Conservation (phyloP, 2,329 filamentous ascomycete species). For the Byssothecium circinans region DNA sequence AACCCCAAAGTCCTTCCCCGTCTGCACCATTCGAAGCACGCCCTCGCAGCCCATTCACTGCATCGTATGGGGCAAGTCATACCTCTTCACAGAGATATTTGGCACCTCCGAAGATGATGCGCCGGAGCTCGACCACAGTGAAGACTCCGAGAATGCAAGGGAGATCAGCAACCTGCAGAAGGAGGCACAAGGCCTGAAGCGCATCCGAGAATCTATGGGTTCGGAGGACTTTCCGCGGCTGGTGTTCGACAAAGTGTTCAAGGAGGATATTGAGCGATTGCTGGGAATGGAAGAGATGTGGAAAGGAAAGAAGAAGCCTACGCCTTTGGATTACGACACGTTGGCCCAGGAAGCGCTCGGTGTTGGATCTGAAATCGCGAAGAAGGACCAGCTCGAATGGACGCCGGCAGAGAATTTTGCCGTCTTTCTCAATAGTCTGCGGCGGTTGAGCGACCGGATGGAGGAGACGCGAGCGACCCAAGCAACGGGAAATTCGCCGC, state of each 20-base stretch:
- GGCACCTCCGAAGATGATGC: conserved; percentile 86
- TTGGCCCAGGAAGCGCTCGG: conserved; percentile 58
- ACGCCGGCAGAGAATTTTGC: conserved; percentile 78
- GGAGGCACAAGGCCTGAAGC: conserved; percentile 81
- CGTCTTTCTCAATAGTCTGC: conserved; percentile 83
- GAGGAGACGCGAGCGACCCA: conserved; percentile 62
- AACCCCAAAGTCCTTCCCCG: conserved; percentile 87
- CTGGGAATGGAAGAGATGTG: conserved; percentile 94
- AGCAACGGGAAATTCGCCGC: conserved; percentile 51
- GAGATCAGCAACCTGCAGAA: conserved; percentile 87
- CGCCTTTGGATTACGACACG: conserved; percentile 69
- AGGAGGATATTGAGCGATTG: conserved; percentile 78
- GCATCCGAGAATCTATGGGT: conserved; percentile 79
- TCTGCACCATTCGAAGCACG: conserved; percentile 95
- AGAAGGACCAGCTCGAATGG: conserved; percentile 77
- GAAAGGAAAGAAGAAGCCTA: conserved; percentile 77
- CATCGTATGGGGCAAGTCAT: conserved; percentile 98
- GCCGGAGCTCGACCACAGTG: conserved; percentile 74
- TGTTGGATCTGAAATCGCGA: conserved; percentile 56
- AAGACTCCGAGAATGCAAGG: conserved; percentile 77
- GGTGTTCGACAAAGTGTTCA: conserved; percentile 93
- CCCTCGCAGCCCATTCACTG: conserved; percentile 97
- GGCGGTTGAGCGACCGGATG: conserved; percentile 73
- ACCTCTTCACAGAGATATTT: conserved; percentile 92
- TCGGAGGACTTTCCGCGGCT: conserved; percentile 73